Base-by-base conservation (phyloP, 768 basidiomycete genomes). In the Pulveroboletus sp. region DNA sequence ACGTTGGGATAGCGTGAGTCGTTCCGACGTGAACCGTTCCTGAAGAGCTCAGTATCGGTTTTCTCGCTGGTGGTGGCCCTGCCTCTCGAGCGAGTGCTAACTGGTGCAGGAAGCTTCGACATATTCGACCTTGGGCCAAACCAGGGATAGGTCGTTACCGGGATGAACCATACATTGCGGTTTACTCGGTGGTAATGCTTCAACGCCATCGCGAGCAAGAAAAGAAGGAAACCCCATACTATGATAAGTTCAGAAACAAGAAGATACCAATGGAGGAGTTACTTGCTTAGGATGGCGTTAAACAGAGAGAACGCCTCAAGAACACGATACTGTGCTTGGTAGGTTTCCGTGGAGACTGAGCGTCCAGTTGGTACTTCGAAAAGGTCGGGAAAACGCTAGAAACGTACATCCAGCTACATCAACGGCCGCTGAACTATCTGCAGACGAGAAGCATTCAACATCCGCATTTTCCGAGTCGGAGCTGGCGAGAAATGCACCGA, bases 321-420 rank as follows among this genome's bases (percentile, higher is more conserved):
- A 17, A 90, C 89, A 24, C 83, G 81, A 64, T 90, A 91, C 73
- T 90, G 89, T n/a, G 89, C 88, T 56, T 89, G 89, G 65, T 85
- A 92, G 52, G 86, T 86, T 59, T 89, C 85, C 20, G 88, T 90
- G 48, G 86, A 82, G 70, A 90, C 89, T 91, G 14, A 16, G 17
- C 9, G 26, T 32, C 47, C 42, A 20, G 34, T 57, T 37, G 31
- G 49, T 58, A 37, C 41, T 23, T 17, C 4, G 6, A 17, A 5
- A 8, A 17, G 11, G 23, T 52, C 58, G 45, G 38, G 36, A 31
- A 43, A 45, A 45, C 31, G 20, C 2, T 19, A 38, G 16, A 35
- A 32, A 75, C 86, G 71, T 61, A 89, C 88, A 89, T 55, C 76
- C 80, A 47, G 84, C 79, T 48, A 80, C 68, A 26, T 81, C 76